Conservation (phyloP, 2,329 filamentous ascomycete species). For the Penicillium corylophilum region DNA sequence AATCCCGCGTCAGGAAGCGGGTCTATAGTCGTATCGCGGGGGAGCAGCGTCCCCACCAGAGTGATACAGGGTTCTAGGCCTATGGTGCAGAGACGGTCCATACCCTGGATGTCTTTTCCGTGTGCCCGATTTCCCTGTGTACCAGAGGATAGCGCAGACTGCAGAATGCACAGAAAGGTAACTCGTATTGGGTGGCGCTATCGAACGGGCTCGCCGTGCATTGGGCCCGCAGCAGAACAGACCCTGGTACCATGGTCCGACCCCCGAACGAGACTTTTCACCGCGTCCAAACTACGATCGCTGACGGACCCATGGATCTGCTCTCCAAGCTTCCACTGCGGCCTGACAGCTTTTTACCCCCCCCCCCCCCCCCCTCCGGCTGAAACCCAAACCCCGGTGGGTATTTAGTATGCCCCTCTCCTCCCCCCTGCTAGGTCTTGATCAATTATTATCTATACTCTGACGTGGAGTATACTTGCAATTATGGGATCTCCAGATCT, state of each 20-base stretch:
- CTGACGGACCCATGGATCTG: slow-evolving; percentile 19
- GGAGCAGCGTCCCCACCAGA: slow-evolving; percentile 7
- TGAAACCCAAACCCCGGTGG: slow-evolving; percentile 3
- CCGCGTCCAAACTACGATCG: slow-evolving; percentile 22
- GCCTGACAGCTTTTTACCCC: slow-evolving; percentile 18
- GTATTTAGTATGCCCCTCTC: background rate
- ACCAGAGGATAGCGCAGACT: background rate
- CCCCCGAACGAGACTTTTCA: slow-evolving; percentile 16
- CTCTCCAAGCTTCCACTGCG: slow-evolving; percentile 9
- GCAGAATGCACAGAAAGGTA: background rate
- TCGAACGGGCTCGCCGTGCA: slow-evolving; percentile 16
- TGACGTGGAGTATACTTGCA: background rate
- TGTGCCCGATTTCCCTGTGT: background rate
- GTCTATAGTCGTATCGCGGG: slow-evolving; percentile 19
- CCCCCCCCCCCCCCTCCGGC: slow-evolving; percentile 2
- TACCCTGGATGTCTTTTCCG: background rate
- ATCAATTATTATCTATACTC: slow-evolving; percentile 1
- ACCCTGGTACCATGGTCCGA: slow-evolving; percentile 14
- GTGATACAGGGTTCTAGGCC: slow-evolving; percentile 13
- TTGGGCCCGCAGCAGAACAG: background rate
- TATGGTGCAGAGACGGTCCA: background rate
- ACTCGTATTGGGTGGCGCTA: slow-evolving; percentile 11
- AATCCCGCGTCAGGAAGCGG: slow-evolving; percentile 8
- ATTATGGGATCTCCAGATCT: slow-evolving; percentile 28
- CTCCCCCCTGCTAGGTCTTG: background rate